Percentiles rank a stretch among this genome's conserved stretches.
These are phyloP conservation scores for Decorospora gaudefroyi DNA, from an alignment of 2,329 filamentous ascomycete genomes.

Conservation along the genomic window DNA sequence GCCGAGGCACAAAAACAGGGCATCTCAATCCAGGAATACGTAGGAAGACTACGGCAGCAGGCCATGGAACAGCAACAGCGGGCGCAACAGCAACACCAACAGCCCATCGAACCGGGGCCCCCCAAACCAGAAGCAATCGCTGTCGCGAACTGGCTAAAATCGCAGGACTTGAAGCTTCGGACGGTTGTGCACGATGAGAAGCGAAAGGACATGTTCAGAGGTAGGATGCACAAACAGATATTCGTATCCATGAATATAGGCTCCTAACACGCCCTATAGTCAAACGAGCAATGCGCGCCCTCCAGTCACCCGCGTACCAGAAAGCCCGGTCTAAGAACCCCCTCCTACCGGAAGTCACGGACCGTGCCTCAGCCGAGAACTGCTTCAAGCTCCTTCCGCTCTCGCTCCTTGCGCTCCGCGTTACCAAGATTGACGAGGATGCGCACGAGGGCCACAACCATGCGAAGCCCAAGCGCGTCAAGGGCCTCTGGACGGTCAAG, in stretches of 20 bases:
- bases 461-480: slow-evolving; percentile 75
- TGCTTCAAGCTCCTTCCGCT: slow-evolving; percentile 93
- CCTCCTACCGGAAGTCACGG: slow-evolving; percentile 82
- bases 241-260: background rate
- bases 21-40: slow-evolving; percentile 82
- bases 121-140: slow-evolving; percentile 88
- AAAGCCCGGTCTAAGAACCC: slow-evolving; percentile 90
- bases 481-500: slow-evolving; percentile 93
- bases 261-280: slow-evolving; percentile 60
- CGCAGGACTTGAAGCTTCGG: slow-evolving; percentile 83
- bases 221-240: slow-evolving; percentile 52
- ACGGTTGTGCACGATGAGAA: slow-evolving; percentile 95
- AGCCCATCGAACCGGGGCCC: slow-evolving; percentile 75
- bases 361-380: slow-evolving; percentile 88
- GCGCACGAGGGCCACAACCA: slow-evolving; percentile 66
- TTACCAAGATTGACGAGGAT: slow-evolving; percentile 78
- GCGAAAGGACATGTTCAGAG: slow-evolving; percentile 97
- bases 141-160: slow-evolving; percentile 82
- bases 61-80: slow-evolving; percentile 61
- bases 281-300: slow-evolving; percentile 89
- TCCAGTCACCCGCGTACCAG: slow-evolving; percentile 85
- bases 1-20: slow-evolving; percentile 82
- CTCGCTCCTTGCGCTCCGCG: slow-evolving; percentile 89
- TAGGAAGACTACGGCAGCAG: slow-evolving; percentile 60
- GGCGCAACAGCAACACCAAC: slow-evolving; percentile 51